Evolutionary conservation across 331 rosid species (phyloP), one percentile per base, ranked within the genome.

Genomic region (Dryas integrifolia): DNA sequence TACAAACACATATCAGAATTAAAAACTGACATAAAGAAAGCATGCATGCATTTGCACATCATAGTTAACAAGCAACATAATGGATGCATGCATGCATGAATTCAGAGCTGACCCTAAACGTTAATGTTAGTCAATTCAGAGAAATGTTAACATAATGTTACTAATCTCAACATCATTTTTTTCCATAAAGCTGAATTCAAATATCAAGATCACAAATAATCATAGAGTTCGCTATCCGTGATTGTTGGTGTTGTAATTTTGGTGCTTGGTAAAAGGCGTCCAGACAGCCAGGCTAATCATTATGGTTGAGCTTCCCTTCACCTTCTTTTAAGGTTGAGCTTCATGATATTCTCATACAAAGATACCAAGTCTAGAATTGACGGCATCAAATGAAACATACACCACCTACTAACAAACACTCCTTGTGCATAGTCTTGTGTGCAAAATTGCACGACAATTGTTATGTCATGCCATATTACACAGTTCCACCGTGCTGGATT

Each of bases 391-490:
- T 4, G 45, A 47, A 47, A 12, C 3, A 24, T 5, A 46, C 26
- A 18, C 48, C 43, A 65, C 18, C 16, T 64, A 44, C 38, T 48
- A 26, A 48, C 3, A 6, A 66, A 26, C 65, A 26, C 45, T 66
- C 24, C 3, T 30, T 66, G 43, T 12, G 26, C 44, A 13, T 3
- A 67, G 56, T 21, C 21, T 26, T 67, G 21, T 18, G 40, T 46
- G 39, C 70, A 45, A 64, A 38, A 45, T 16, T 39, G 35, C 24
- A 48, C 9, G 8, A 6, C 55, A 45, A 21, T 6, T 58, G 9
- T 58, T 5, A 47, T 67, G 45, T 48, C 50, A 56, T 11, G 73
- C 50, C 51, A 69, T 16, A 18, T 53, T 40, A 40, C 39, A 69
- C 9, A 8, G 15, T 41, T n/a, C 15, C 35, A 65, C n/a, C 56